Evolutionary conservation across 176 grass and related monocot genomes (phyloP), one percentile per base, ranked within the genome.

Genomic region (Alopecurus myosuroides): DNA sequence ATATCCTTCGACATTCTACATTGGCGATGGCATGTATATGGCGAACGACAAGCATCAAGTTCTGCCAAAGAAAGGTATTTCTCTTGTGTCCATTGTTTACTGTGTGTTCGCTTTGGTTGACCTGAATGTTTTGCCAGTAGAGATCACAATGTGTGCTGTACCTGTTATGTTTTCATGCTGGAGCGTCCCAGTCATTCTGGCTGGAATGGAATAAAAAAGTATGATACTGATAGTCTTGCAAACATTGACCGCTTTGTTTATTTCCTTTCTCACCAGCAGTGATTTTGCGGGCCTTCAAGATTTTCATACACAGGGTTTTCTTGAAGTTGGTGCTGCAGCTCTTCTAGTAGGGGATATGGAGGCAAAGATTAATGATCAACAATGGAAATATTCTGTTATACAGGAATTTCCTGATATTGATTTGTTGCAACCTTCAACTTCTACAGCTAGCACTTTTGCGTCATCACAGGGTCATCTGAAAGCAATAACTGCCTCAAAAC

Each of bases 401-500:
- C 87, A 93, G 65, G 93, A 95, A 76, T 93, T 98, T 68, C 93
- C 90, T 18, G 97, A 98, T 86, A 95, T 95, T 87, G 90, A 90
- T 86, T 84, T 95, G 80, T 65, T 95, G 69, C 93, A 93, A 85
- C 93, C 91, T 83, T 95, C 97, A 66, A 82, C 91, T 33, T 94
- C 89, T 80, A 53, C 84, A 30, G 58, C 86, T 71, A 88, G 84
- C 87, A 90, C 89, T 84, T 92, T 89, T 74, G 83, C 91, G 14
- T 95, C 91, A 44, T 88, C 89, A 3, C 84, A 90, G 81, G 92
- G 93, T 80, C 91, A 98, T 84, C 86, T 98, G 84, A 98, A 98
- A 90, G 97, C 91, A 42, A 92, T 98, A 90, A 98, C 97, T 81
- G 97, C 97, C 48, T 94, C 89, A 36, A 98, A 98, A 87, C 93